phyloP scores from a whole-genome alignment of 805 yeast genomes.

The Barnettozyma sucrosica region DNA sequence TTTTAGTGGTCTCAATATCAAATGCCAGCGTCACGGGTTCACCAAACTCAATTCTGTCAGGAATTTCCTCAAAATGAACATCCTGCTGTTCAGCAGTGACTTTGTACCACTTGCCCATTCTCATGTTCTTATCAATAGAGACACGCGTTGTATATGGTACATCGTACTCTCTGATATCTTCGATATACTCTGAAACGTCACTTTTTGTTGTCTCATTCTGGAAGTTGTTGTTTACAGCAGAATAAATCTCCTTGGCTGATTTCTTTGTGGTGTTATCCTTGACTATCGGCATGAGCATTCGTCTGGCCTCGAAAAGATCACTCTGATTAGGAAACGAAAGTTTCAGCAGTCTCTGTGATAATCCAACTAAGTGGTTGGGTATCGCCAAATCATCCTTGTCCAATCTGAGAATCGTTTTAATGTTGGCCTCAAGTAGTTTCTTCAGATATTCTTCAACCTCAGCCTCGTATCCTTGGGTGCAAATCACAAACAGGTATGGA shows the following conservation, averaged over 20 bases:
- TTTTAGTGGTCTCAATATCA: slow-evolving; percentile 96
- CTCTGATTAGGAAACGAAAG: slow-evolving; percentile 67
- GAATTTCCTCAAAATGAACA: slow-evolving; percentile 49
- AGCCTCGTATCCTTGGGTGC: slow-evolving; percentile 45
- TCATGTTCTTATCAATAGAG: slow-evolving; percentile 77
- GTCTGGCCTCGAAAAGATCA: slow-evolving; percentile 72
- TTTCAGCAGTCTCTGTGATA: slow-evolving; percentile 56
- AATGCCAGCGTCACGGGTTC: slow-evolving; percentile 96
- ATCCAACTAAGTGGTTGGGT: slow-evolving; percentile 84
- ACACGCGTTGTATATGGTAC: slow-evolving; percentile 97
- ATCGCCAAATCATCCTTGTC: slow-evolving; percentile 73
- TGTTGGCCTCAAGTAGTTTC: slow-evolving; percentile 54
- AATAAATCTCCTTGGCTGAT: slow-evolving; percentile 63
- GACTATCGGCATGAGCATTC: slow-evolving; percentile 62
- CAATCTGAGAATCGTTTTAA: slow-evolving; percentile 52
- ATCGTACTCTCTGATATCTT: slow-evolving; percentile 87
- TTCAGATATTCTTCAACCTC: slow-evolving; percentile 85
- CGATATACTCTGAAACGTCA: slow-evolving; percentile 61
- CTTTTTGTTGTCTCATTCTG: slow-evolving; percentile 17
- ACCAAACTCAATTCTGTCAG: slow-evolving; percentile 84
- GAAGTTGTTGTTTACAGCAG: slow-evolving; percentile 39
- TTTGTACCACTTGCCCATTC: slow-evolving; percentile 95
- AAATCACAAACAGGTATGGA: slow-evolving; percentile 78
- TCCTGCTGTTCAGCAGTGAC: slow-evolving; percentile 60
- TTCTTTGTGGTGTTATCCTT: slow-evolving; percentile 56